These are phyloP conservation scores for Aureobasidium subglaciale DNA, from an alignment of 2,329 filamentous ascomycete genomes.

Conservation along the genomic window DNA sequence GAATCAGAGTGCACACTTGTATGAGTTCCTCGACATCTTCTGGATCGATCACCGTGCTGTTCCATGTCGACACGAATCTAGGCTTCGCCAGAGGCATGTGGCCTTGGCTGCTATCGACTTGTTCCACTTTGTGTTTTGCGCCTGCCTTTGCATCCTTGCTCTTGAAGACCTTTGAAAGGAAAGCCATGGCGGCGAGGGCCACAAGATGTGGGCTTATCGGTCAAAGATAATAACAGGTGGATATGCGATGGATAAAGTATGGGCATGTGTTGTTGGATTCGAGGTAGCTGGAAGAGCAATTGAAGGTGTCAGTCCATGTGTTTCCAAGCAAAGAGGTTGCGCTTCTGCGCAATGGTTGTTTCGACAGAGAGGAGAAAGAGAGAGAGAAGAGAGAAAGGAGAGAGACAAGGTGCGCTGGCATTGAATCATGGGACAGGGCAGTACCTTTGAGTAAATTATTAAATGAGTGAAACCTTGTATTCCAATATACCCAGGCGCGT, in stretches of 20 bases:
- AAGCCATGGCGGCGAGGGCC: constrained; percentile 39
- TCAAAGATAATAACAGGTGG: neutral
- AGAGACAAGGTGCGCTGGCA: neutral
- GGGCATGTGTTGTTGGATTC: neutral
- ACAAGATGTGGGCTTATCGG: neutral
- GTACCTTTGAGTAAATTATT: constrained; percentile 5
- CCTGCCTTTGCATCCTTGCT: constrained; percentile 65
- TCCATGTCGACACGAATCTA: constrained; percentile 79
- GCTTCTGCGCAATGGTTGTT: neutral
- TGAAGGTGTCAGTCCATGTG: neutral
- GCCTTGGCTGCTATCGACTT: constrained; percentile 44
- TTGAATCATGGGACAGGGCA: neutral
- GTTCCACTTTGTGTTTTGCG: constrained; percentile 44
- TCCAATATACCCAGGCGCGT: neutral
- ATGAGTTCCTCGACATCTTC: constrained; percentile 89
- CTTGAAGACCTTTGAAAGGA: constrained; percentile 61
- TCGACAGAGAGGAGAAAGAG: neutral
- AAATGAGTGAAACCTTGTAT: neutral
- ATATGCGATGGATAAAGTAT: neutral
- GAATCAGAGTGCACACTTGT: constrained; percentile 75
- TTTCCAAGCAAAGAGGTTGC: neutral
- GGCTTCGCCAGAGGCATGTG: constrained; percentile 58
- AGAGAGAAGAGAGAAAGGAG: neutral
- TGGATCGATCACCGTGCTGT: constrained; percentile 71
- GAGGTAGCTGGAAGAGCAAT: neutral